Evolutionary conservation across 73 alveolate species (phyloP), one percentile per base, ranked within the genome.

Genomic region (Durusdinium trenchii): DNA sequence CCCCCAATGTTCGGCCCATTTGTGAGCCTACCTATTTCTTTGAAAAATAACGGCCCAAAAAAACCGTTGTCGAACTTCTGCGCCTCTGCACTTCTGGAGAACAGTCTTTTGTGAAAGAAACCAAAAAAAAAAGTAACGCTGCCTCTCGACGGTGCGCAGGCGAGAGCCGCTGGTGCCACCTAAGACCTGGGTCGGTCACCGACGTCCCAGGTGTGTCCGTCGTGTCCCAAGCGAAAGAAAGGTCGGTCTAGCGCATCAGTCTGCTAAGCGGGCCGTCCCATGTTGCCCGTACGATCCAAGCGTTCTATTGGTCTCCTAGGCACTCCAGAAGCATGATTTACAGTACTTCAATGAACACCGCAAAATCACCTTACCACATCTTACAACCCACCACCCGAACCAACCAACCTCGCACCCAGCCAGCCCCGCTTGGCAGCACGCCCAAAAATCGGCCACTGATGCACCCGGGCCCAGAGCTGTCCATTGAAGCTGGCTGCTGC

Each of bases 141-240:
- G 95, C 98, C 98, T 91, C 78, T 91, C 98, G 16, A 73, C 89
- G 23, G 78, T 91, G 18, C 98, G 89, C 62, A 67, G 84, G 75
- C 98, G 86, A 35, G 98, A 67, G 78, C 98, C 98, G 46, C 98
- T 91, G 52, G 98, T 91, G 62, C 98, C 98, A 36, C 98, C 98
- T 54, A 91, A 60, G n/a, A 91, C 98, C 98, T 87, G 6, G 60
- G 79, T 16, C 35, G 4, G 71, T 4, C 43, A 9, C 12, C 28
- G 20, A 54, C 64, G 9, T 9, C 28, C 28, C 64, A 12, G 64
- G 64, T 12, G 64, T 54, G 64, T 20, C 64, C 9, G 64, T 54
- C 20, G 9, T 54, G 64, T n/a, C n/a, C n/a, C n/a, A n/a, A n/a
- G n/a, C n/a, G n/a, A n/a, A n/a, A n/a, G 64, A 54, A 54, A 54